Conservation (phyloP, 2,329 filamentous ascomycete genomes). For the Monilinia vaccinii-corymbosi region DNA sequence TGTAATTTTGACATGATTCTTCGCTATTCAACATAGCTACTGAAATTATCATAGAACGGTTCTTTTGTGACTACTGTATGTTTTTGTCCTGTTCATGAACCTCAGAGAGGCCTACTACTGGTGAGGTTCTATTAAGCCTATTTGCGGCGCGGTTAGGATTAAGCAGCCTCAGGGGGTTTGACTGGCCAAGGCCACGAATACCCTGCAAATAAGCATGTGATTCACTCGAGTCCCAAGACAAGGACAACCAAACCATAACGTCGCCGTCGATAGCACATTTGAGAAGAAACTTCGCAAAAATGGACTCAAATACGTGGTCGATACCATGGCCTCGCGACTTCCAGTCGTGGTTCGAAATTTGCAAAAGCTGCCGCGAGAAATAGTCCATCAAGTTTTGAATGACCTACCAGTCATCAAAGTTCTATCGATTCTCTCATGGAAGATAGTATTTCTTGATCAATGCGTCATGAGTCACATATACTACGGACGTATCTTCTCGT, state of each 20-base stretch:
- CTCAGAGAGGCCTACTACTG: neutral
- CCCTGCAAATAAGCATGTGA: neutral
- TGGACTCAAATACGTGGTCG: neutral
- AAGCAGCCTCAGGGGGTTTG: neutral
- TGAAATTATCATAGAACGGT: no score
- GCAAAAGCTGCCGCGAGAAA: constrained; percentile 10
- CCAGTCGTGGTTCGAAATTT: constrained; percentile 7
- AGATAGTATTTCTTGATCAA: neutral
- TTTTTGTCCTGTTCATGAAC: neutral
- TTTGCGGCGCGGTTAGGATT: neutral
- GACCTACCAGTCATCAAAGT: constrained; percentile 11
- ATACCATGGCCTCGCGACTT: neutral
- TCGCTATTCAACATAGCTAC: neutral
- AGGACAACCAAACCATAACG: neutral
- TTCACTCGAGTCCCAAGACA: neutral
- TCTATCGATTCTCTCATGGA: constrained; percentile 9
- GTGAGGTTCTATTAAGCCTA: neutral
- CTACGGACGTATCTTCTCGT: neutral
- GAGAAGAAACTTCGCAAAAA: neutral
- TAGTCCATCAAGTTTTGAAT: constrained; percentile 12
- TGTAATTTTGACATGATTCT: constrained; percentile 4
- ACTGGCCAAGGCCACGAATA: neutral
- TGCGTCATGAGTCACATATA: neutral
- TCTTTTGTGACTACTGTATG: neutral
- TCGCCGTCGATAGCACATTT: neutral